Evolutionary conservation across 208 protist genomes (phyloP).

Genomic region (Leishmania tropica): DNA sequence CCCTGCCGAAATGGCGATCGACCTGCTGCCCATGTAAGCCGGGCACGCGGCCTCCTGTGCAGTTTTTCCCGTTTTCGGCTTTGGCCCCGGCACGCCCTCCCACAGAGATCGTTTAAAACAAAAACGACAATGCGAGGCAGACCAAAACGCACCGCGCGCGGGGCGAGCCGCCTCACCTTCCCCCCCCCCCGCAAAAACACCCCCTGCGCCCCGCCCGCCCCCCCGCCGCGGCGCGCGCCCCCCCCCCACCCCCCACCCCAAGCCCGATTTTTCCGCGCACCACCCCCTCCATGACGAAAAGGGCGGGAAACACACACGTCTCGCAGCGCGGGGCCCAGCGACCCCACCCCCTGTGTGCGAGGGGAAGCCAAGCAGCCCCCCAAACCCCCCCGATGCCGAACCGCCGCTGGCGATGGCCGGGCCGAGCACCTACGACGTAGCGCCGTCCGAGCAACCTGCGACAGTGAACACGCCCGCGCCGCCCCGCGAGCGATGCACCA

Average conservation of each 20-base stretch:
- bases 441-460: not conserved
- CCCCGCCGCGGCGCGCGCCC: too few relatives aligned
- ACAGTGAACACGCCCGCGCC: not conserved
- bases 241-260: too few relatives aligned
- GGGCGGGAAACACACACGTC: too few relatives aligned
- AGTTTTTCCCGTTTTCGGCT: not conserved
- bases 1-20: constrained; percentile 32
- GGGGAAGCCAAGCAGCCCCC: not conserved
- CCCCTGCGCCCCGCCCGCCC: too few relatives aligned
- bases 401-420: not conserved
- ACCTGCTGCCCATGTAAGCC: constrained; percentile 31
- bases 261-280: too few relatives aligned
- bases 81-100: not conserved
- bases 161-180: too few relatives aligned
- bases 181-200: too few relatives aligned
- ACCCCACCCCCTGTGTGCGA: too few relatives aligned
- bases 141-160: too few relatives aligned
- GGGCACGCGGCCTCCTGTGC: not conserved
- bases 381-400: too few relatives aligned
- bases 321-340: not conserved
- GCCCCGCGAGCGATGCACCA: not conserved
- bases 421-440: not conserved
- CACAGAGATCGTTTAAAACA: not conserved
- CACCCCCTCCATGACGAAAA: not conserved
- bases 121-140: too few relatives aligned